These are phyloP conservation scores for Conringia planisiliqua DNA, from an alignment of 345 rosid genomes.

Conservation along the genomic window DNA sequence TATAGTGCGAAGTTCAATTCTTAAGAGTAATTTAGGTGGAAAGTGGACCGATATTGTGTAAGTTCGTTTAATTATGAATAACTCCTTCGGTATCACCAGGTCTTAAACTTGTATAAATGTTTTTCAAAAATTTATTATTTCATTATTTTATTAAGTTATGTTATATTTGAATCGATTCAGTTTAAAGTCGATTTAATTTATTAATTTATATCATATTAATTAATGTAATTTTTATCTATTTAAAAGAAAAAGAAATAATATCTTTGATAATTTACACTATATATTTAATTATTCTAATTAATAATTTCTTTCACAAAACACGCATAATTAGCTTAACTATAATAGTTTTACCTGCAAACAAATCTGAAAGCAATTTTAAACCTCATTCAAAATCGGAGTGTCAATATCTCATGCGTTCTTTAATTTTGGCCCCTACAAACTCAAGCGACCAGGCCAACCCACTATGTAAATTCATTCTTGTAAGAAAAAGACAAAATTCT, in stretches of 20 bases:
- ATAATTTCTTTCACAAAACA: background rate
- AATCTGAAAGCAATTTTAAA: background rate
- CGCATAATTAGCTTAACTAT: background rate
- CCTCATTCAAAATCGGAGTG: background rate
- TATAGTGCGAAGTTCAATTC: background rate
- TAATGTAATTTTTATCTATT: too few species aligned
- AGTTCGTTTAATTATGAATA: background rate
- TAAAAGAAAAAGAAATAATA: background rate
- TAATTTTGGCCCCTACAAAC: slow-evolving; percentile 25
- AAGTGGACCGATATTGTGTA: background rate
- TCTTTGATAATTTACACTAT: background rate
- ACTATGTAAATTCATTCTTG: slow-evolving; percentile 17
- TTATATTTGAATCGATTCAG: too few species aligned
- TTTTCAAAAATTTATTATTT: too few species aligned
- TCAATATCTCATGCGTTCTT: slow-evolving; percentile 1
- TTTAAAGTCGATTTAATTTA: too few species aligned
- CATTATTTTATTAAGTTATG: too few species aligned
- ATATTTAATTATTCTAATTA: background rate
- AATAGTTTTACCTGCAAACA: background rate
- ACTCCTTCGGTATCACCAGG: too few species aligned
- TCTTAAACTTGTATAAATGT: too few species aligned
- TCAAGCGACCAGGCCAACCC: slow-evolving; percentile 17
- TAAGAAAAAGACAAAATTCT: background rate
- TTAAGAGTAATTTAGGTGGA: background rate
- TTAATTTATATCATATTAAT: too few species aligned